phyloP scores from a whole-genome alignment of 2,329 filamentous ascomycete species.

The Fusarium keratoplasticum region DNA sequence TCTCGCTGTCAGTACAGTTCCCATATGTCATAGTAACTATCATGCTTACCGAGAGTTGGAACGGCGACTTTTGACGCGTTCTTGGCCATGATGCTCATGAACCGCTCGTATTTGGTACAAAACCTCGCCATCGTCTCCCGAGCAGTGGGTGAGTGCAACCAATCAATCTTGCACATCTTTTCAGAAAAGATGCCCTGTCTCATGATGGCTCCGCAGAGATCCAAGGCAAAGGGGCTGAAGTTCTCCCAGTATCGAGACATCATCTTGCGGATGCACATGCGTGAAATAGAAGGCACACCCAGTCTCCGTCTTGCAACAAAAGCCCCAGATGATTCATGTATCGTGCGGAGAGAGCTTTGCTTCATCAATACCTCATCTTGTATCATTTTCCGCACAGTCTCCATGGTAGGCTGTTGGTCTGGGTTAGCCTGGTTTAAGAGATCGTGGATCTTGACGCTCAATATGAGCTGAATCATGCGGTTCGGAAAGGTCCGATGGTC shows the following conservation, averaged over 20 bases:
- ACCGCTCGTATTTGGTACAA: constrained; percentile 73
- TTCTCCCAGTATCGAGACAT: constrained; percentile 80
- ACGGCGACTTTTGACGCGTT: constrained; percentile 65
- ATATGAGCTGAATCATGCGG: constrained; percentile 60
- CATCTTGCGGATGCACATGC: constrained; percentile 70
- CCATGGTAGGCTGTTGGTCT: constrained; percentile 57
- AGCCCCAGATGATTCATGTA: constrained; percentile 31
- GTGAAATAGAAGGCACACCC: constrained; percentile 39
- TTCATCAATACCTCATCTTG: constrained; percentile 56
- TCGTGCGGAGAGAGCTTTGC: constrained; percentile 22
- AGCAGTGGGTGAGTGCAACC: constrained; percentile 78
- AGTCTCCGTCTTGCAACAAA: neutral
- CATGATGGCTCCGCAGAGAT: constrained; percentile 73
- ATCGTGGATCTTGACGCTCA: constrained; percentile 56
- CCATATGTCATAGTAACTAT: neutral
- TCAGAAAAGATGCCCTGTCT: constrained; percentile 74
- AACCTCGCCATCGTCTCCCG: constrained; percentile 73
- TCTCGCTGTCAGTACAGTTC: neutral
- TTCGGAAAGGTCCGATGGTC: constrained; percentile 66
- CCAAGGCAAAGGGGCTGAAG: constrained; percentile 71
- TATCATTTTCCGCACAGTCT: constrained; percentile 62
- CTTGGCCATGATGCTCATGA: constrained; percentile 68
- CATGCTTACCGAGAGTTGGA: constrained; percentile 68
- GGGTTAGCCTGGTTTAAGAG: constrained; percentile 48
- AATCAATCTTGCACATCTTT: constrained; percentile 83